phyloP scores from a whole-genome alignment of 768 basidiomycete genomes.

The Podaxis pistillaris region DNA sequence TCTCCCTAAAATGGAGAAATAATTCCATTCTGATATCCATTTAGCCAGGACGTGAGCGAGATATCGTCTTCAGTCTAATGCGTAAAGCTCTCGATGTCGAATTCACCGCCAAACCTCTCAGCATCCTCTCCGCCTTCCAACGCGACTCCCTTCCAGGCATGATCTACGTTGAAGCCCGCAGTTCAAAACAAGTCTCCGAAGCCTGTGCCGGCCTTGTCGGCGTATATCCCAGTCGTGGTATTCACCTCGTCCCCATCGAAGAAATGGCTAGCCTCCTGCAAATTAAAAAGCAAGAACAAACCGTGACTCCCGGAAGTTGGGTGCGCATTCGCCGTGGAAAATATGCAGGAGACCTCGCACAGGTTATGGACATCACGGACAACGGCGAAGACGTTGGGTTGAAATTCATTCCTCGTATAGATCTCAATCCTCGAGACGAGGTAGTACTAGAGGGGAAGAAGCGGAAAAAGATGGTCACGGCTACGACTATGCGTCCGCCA shows the following conservation, averaged over 20 bases:
- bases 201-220: conserved; percentile 92
- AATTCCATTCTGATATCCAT: neutral
- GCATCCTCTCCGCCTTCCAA: conserved; percentile 93
- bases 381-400: conserved; percentile 91
- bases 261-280: conserved; percentile 97
- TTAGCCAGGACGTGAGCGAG: conserved; percentile 88
- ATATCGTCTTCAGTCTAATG: conserved; percentile 92
- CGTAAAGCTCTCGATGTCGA: conserved; percentile 88
- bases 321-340: conserved; percentile 93
- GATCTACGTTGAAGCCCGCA: conserved; percentile 95
- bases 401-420: conserved; percentile 96
- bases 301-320: conserved; percentile 86
- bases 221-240: conserved; percentile 80
- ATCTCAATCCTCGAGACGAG: conserved; percentile 88
- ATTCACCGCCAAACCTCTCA: conserved; percentile 71
- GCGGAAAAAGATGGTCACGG: conserved; percentile 62
- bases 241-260: conserved; percentile 87
- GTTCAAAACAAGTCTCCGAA: conserved; percentile 78
- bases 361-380: conserved; percentile 92
- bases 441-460: conserved; percentile 60
- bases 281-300: conserved; percentile 92
- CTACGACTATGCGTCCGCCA: conserved; percentile 74
- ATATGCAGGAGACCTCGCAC: conserved; percentile 92
- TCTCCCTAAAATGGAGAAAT: neutral
- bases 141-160: conserved; percentile 93